These are phyloP conservation scores for Farysia itapuensis DNA, from an alignment of 1,284 basidiomycete species.

Conservation along the genomic window DNA sequence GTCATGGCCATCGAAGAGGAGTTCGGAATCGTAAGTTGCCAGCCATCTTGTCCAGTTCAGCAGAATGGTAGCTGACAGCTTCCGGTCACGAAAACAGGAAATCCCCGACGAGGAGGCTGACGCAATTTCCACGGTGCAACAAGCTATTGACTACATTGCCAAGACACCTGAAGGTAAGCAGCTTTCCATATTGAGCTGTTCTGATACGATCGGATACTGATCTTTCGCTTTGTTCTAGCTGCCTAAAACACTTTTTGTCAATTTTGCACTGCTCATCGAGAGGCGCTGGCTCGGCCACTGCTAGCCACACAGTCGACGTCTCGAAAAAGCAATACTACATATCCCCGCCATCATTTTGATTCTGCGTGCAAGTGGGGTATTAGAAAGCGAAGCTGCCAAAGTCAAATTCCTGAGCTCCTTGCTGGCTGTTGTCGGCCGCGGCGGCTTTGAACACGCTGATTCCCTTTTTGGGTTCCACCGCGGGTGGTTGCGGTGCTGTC, in stretches of 20 bases:
- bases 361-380: neutral
- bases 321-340: too few relatives aligned
- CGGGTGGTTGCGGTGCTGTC: neutral
- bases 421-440: slow-evolving; percentile 33
- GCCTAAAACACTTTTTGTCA: too few relatives aligned
- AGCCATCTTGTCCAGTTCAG: too few relatives aligned
- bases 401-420: slow-evolving; percentile 47
- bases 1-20: slow-evolving; percentile 99
- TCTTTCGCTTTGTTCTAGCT: too few relatives aligned
- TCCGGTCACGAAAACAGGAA: slow-evolving; percentile 66
- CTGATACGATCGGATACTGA: too few relatives aligned
- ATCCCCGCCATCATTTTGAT: too few relatives aligned
- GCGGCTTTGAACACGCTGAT: slow-evolving; percentile 39
- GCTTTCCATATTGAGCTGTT: too few relatives aligned
- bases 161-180: slow-evolving; percentile 78
- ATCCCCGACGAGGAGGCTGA: slow-evolving; percentile 99
- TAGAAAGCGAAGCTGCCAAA: slow-evolving; percentile 47
- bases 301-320: too few relatives aligned
- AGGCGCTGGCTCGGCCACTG: too few relatives aligned
- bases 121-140: slow-evolving; percentile 88
- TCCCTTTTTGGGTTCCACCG: slow-evolving; percentile 21
- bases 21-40: slow-evolving; percentile 60
- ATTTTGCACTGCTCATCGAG: too few relatives aligned
- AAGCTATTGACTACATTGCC: slow-evolving; percentile 96
- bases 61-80: neutral